A percentile compares a stretch with the other conserved stretches of the same genome.
These are phyloP conservation scores for Actinomortierella wolfii DNA, from an alignment of 371 early-diverging fungal species.

Conservation along the genomic window DNA sequence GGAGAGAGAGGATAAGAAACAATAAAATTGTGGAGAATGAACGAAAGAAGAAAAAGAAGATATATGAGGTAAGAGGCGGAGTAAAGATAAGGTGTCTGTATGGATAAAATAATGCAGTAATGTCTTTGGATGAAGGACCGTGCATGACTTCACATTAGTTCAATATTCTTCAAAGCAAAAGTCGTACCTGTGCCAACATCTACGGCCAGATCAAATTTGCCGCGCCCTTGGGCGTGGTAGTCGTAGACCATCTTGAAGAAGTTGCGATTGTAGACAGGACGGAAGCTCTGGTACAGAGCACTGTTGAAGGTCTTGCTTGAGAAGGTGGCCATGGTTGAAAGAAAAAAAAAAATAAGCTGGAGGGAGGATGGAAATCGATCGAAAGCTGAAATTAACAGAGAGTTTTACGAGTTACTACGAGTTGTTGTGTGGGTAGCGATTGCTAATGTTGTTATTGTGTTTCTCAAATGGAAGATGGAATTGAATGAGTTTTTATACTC, in stretches of 20 bases:
- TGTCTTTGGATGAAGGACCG: too few relatives aligned
- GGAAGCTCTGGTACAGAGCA: constrained; percentile 45
- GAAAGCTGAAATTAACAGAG: too few relatives aligned
- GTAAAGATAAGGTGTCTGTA: neutral
- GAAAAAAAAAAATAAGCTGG: neutral
- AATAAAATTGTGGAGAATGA: neutral
- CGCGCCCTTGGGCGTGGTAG: constrained; percentile 45
- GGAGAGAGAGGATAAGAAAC: neutral
- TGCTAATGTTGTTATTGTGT: too few relatives aligned
- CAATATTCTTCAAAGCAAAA: too few relatives aligned
- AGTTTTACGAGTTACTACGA: too few relatives aligned
- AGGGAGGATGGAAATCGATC: neutral
- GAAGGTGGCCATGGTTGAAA: constrained; percentile 45
- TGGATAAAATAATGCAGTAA: neutral
- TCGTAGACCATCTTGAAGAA: constrained; percentile 46
- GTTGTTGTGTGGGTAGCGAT: too few relatives aligned
- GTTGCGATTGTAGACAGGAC: constrained; percentile 51
- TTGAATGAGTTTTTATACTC: too few relatives aligned
- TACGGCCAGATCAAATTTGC: constrained; percentile 44
- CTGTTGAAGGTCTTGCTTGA: constrained; percentile 47
- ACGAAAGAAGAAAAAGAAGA: neutral
- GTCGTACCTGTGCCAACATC: constrained; percentile 56
- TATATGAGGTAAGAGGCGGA: neutral
- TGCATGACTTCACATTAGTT: too few relatives aligned
- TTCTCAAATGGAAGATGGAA: too few relatives aligned